These are phyloP conservation scores for Coelastrella sp. DNA, from an alignment of 139 green algal genomes.

Conservation along the genomic window DNA sequence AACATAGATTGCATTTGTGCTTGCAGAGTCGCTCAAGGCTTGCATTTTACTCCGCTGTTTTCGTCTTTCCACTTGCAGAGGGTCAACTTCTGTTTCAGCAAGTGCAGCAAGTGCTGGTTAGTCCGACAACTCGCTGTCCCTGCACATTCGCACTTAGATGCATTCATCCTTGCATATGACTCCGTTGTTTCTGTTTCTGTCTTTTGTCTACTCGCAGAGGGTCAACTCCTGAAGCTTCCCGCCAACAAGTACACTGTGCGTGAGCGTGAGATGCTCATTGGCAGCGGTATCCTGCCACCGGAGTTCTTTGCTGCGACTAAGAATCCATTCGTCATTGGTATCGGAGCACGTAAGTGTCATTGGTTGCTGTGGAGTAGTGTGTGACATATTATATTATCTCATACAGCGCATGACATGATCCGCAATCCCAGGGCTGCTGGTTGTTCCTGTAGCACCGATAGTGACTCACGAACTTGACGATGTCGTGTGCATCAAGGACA, in stretches of 20 bases:
- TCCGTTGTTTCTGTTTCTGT: not conserved
- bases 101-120: no score
- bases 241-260: constrained; percentile 89
- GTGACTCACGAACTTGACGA: no score
- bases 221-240: constrained; percentile 80
- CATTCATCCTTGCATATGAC: no score
- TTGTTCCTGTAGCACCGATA: no score
- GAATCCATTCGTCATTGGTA: constrained; percentile 73
- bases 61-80: no score
- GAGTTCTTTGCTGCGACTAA: constrained; percentile 76
- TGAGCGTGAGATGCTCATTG: constrained; percentile 92
- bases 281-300: constrained; percentile 68
- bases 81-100: no score
- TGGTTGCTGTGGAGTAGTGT: not conserved
- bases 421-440: not conserved
- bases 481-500: no score
- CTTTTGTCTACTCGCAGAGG: not conserved
- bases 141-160: no score
- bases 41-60: no score
- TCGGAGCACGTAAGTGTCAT: constrained; percentile 60
- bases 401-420: not conserved
- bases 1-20: no score
- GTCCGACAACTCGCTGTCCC: no score
- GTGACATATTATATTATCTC: not conserved
- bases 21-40: no score